These are phyloP conservation scores for Nowakowskiella sp. DNA, from an alignment of 192 early-diverging fungal genomes.

Conservation along the genomic window DNA sequence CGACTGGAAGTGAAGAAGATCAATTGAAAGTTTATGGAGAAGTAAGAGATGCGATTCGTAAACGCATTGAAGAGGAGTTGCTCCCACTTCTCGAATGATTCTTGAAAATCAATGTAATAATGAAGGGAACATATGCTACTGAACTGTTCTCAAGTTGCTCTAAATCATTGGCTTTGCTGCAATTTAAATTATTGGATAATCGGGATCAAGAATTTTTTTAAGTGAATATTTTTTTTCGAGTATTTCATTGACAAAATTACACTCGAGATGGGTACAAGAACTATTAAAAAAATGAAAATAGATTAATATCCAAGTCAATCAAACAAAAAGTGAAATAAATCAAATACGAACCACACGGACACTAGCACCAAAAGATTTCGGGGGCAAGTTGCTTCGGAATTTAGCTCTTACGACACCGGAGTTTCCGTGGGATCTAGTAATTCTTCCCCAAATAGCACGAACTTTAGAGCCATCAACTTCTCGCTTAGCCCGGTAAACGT, in stretches of 20 bases:
- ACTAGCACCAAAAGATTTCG: conserved; percentile 83
- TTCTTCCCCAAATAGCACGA: conserved; percentile 96
- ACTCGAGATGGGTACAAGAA: conserved; percentile 94
- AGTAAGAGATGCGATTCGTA: conserved; percentile 21
- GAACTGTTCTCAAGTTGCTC: no score
- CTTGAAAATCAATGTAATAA: no score
- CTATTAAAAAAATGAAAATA: conserved; percentile 33
- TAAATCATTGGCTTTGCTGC: no score
- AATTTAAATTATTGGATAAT: no score
- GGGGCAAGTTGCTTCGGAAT: conserved; percentile 95
- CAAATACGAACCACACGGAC: conserved; percentile 76
- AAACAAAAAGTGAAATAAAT: neutral
- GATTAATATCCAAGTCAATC: neutral
- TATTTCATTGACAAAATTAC: conserved; percentile 32
- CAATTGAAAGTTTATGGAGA: conserved; percentile 14
- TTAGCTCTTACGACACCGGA: conserved; percentile 93
- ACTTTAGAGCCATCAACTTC: conserved; percentile 85
- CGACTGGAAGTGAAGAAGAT: conserved; percentile 18
- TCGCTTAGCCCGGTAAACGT: conserved; percentile 90
- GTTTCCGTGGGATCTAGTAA: conserved; percentile 93
- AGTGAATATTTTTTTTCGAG: no score
- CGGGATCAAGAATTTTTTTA: no score
- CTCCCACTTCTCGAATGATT: no score
- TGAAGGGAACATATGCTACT: no score
- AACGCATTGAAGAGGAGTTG: conserved; percentile 14